Percentiles rank a stretch among this genome's conserved stretches.
phyloP scores from a whole-genome alignment of 805 yeast genomes.

The Teunomyces kruisii region DNA sequence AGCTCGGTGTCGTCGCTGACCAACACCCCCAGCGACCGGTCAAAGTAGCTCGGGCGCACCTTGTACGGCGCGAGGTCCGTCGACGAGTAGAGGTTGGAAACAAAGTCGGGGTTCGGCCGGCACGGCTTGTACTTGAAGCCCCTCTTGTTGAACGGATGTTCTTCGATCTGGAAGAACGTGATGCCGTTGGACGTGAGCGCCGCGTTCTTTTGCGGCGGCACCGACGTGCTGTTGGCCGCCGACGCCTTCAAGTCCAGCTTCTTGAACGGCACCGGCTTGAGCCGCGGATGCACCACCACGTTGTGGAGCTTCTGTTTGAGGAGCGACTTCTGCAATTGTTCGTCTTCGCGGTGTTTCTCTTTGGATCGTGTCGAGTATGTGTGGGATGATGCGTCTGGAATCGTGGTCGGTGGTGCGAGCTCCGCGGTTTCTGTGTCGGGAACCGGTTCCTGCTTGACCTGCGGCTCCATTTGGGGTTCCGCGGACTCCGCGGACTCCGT shows the following conservation, averaged over 20 bases:
- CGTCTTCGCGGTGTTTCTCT: slow-evolving; percentile 18
- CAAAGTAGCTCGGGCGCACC: slow-evolving; percentile 62
- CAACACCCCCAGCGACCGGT: slow-evolving; percentile 59
- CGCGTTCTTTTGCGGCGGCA: slow-evolving; percentile 12
- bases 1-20: slow-evolving; percentile 28
- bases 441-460: slow-evolving; percentile 12
- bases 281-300: slow-evolving; percentile 33
- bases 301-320: slow-evolving; percentile 27
- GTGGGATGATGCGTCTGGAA: slow-evolving; percentile 10
- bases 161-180: slow-evolving; percentile 56
- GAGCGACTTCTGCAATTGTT: slow-evolving; percentile 16
- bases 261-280: slow-evolving; percentile 35
- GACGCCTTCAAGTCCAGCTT: slow-evolving; percentile 11
- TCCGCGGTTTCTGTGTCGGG: neutral
- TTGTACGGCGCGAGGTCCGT: slow-evolving; percentile 70
- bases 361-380: slow-evolving; percentile 27
- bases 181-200: slow-evolving; percentile 15
- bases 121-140: slow-evolving; percentile 83
- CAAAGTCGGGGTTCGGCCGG: slow-evolving; percentile 62
- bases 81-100: slow-evolving; percentile 60
- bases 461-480: slow-evolving; percentile 20
- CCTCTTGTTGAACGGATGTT: slow-evolving; percentile 73
- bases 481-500: slow-evolving; percentile 8
- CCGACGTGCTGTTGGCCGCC: slow-evolving; percentile 2
- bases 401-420: neutral